These are phyloP conservation scores for Eucalyptus sp. DNA, from an alignment of 345 rosid species.

Conservation along the genomic window DNA sequence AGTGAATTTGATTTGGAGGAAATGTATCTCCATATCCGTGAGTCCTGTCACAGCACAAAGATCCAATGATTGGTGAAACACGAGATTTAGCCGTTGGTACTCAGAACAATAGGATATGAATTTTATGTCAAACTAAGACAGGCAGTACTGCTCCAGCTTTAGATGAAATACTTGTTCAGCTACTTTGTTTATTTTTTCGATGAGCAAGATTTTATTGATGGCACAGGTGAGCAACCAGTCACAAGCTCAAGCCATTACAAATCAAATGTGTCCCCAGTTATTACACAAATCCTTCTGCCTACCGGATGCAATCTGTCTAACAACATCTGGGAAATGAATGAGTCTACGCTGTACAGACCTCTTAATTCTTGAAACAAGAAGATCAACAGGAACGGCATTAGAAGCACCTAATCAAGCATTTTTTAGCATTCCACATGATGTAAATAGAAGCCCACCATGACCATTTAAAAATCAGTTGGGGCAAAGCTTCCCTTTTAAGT, in stretches of 20 bases:
- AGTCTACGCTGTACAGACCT: neutral
- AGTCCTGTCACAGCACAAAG: conserved; percentile 35
- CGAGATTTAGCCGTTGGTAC: neutral
- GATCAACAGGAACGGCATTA: neutral
- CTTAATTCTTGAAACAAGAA: neutral
- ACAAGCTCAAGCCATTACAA: neutral
- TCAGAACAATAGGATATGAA: neutral
- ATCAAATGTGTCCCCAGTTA: neutral
- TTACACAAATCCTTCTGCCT: neutral
- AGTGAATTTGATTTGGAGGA: conserved; percentile 88
- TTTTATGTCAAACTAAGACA: neutral
- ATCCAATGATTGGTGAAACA: neutral
- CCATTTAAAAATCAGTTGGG: neutral
- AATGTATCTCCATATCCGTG: conserved; percentile 89
- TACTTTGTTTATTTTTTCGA: neutral
- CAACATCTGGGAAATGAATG: neutral
- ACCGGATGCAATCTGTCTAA: neutral
- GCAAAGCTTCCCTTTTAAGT: neutral
- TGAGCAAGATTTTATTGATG: neutral
- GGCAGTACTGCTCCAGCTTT: neutral
- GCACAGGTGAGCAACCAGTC: neutral
- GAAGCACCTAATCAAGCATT: neutral
- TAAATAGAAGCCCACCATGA: neutral
- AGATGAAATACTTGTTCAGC: neutral
- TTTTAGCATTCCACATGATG: neutral